phyloP scores from a whole-genome alignment of 306 rosid species.

The Comarum palustre region DNA sequence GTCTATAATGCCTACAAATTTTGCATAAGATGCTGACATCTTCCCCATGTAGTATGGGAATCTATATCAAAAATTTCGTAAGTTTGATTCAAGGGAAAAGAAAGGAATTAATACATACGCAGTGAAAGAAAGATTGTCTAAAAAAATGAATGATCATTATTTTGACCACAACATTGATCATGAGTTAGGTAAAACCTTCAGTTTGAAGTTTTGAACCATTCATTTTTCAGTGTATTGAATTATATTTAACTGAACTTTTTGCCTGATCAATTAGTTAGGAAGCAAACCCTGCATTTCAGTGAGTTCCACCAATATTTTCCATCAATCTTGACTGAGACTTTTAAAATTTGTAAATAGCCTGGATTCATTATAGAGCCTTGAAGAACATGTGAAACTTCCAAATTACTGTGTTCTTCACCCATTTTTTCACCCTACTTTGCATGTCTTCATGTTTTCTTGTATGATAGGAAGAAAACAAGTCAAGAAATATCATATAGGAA shows the following conservation, averaged over 20 bases:
- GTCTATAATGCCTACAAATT: constrained; percentile 25
- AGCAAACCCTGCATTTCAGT: not conserved
- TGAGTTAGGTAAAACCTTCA: not conserved
- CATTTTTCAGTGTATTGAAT: not conserved
- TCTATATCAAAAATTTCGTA: constrained; percentile 26
- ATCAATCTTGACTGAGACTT: not conserved
- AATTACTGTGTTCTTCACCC: constrained; percentile 1
- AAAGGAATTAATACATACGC: not conserved
- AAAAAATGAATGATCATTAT: constrained; percentile 27
- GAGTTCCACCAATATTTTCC: not conserved
- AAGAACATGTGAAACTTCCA: not conserved
- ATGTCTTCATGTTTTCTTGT: constrained; percentile 7
- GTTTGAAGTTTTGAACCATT: not conserved
- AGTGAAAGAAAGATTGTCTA: constrained; percentile 12
- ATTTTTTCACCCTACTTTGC: not conserved
- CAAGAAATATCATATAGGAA: not conserved
- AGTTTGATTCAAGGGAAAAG: constrained; percentile 26
- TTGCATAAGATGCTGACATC: constrained; percentile 29
- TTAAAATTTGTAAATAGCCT: not conserved
- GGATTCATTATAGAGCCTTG: not conserved
- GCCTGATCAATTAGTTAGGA: not conserved
- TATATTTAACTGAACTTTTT: not conserved
- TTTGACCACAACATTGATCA: not conserved
- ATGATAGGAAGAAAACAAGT: constrained; percentile 12
- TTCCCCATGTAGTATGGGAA: constrained; percentile 32